A percentile compares a stretch with the other conserved stretches of the same genome.
Evolutionary conservation across 805 yeast genomes (phyloP).

Genomic region (Candida gorgasii): DNA sequence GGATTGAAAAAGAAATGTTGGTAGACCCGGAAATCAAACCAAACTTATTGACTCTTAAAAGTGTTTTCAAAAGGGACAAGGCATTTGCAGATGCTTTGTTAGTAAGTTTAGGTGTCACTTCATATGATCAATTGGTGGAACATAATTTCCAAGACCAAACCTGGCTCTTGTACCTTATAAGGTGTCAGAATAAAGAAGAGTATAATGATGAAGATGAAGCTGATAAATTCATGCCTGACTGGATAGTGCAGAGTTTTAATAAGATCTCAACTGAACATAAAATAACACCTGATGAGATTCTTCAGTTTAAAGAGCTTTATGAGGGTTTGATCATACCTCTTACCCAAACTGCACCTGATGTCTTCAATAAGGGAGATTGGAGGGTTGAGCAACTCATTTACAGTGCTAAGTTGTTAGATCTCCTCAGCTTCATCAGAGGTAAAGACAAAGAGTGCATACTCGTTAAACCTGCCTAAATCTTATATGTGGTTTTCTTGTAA

Average conservation of each 20-base stretch:
- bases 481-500: too few relatives aligned
- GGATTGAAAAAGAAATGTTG: slow-evolving; percentile 47
- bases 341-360: slow-evolving; percentile 53
- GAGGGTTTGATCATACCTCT: slow-evolving; percentile 53
- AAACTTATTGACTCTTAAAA: slow-evolving; percentile 53
- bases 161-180: slow-evolving; percentile 61
- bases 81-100: slow-evolving; percentile 55
- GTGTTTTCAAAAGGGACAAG: slow-evolving; percentile 55
- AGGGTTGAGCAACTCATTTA: slow-evolving; percentile 47
- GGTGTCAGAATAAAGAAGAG: slow-evolving; percentile 49
- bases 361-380: slow-evolving; percentile 54
- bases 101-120: slow-evolving; percentile 55
- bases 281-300: slow-evolving; percentile 53
- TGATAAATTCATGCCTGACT: slow-evolving; percentile 46
- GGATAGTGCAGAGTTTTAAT: slow-evolving; percentile 45
- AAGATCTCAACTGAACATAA: slow-evolving; percentile 36
- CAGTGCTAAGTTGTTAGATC: slow-evolving; percentile 55
- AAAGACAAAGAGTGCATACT: slow-evolving; percentile 45
- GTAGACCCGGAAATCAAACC: slow-evolving; percentile 40
- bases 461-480: slow-evolving; percentile 20
- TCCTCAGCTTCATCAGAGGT: slow-evolving; percentile 48
- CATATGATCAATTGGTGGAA: slow-evolving; percentile 51
- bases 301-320: slow-evolving; percentile 55
- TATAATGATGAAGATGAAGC: slow-evolving; percentile 26
- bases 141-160: slow-evolving; percentile 57